Evolutionary conservation across 2,329 filamentous ascomycete genomes (phyloP).

Genomic region (Graphilbum ipis-grandicollis): DNA sequence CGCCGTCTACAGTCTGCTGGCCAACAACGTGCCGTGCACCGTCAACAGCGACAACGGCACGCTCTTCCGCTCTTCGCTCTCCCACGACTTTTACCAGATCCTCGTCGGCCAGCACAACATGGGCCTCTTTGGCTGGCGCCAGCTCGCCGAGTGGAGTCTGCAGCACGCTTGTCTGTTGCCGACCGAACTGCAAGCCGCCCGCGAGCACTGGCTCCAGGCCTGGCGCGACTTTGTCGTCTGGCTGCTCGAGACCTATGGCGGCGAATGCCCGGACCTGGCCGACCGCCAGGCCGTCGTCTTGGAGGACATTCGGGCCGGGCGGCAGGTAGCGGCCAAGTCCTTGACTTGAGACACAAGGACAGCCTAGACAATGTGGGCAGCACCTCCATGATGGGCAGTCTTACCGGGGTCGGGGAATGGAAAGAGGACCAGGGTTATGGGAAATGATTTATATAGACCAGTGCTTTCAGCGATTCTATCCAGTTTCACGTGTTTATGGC

Average conservation of each 20-base stretch:
- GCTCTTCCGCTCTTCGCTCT: conserved; percentile 54
- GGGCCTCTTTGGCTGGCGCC: conserved; percentile 53
- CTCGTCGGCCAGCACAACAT: conserved; percentile 53
- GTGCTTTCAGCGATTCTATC: no score
- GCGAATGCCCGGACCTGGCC: neutral
- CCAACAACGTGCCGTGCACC: conserved; percentile 57
- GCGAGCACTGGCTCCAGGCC: conserved; percentile 28
- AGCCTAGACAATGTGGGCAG: neutral
- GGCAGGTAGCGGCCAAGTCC: neutral
- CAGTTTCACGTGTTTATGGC: no score
- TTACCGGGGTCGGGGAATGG: no score
- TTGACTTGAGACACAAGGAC: no score
- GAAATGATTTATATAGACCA: no score
- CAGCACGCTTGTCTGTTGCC: conserved; percentile 37
- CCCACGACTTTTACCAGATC: conserved; percentile 63
- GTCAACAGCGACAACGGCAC: conserved; percentile 62
- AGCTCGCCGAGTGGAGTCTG: conserved; percentile 46
- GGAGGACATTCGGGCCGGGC: neutral
- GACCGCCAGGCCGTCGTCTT: no score
- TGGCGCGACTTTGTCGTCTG: conserved; percentile 42
- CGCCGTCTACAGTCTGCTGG: conserved; percentile 48
- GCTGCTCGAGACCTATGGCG: conserved; percentile 26
- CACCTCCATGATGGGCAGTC: no score
- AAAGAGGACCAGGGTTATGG: no score
- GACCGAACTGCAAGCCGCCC: conserved; percentile 26